phyloP scores from a whole-genome alignment of 2,329 filamentous ascomycete genomes.

The Trichoderma brevicompactum region DNA sequence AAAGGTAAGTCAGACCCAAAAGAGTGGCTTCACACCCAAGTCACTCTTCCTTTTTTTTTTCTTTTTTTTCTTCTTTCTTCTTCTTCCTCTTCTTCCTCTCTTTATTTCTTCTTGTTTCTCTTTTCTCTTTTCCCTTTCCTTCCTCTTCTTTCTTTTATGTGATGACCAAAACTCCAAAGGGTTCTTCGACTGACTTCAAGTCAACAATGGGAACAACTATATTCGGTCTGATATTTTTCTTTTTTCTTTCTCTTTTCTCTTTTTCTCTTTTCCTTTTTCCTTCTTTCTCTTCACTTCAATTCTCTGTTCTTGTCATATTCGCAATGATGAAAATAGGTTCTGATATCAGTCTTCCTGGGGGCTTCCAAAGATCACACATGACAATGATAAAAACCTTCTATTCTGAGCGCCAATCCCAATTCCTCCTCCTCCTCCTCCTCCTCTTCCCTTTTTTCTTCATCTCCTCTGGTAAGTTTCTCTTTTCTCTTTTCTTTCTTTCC shows the following conservation, averaged over 20 bases:
- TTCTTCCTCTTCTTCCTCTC: neutral
- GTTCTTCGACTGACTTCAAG: neutral
- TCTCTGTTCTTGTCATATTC: neutral
- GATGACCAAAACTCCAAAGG: neutral
- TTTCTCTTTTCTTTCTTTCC: too few species aligned
- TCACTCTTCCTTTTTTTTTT: neutral
- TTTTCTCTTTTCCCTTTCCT: neutral
- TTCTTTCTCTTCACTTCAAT: neutral
- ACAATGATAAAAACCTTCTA: too few species aligned
- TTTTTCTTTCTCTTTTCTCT: neutral
- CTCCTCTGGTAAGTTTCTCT: neutral
- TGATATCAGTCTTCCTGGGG: too few species aligned
- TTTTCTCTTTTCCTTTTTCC: neutral
- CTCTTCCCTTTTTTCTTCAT: too few species aligned
- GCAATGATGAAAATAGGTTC: too few species aligned
- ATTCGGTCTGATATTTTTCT: neutral
- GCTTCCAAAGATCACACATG: too few species aligned
- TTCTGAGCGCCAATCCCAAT: too few species aligned
- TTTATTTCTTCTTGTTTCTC: neutral
- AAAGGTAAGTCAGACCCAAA: neutral
- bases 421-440: too few species aligned
- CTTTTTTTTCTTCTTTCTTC: neutral
- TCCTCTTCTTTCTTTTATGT: neutral
- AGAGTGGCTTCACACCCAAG: too few species aligned
- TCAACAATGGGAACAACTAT: neutral